Conservation (phyloP, 768 basidiomycete genomes). For the Pleurotus salmoneostramineus region DNA sequence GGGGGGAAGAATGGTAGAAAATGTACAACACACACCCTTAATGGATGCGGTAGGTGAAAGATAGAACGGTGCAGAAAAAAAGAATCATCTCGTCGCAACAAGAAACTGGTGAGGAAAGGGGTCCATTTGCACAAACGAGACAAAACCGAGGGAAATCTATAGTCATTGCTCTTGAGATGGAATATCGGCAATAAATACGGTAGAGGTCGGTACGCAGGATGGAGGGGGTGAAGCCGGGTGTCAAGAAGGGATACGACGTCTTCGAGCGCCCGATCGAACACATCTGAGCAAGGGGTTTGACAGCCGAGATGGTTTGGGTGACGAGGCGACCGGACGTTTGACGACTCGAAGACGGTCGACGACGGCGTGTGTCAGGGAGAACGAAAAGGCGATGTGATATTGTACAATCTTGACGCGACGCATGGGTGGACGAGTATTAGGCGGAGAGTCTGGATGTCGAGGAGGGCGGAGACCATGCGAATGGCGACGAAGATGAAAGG, state of each 20-base stretch:
- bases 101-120: neutral
- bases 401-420: slow-evolving; percentile 3
- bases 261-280: neutral
- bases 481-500: neutral
- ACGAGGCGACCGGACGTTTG: neutral
- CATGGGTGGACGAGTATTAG: neutral
- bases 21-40: slow-evolving; percentile 1
- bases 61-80: neutral
- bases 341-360: neutral
- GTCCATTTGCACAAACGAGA: slow-evolving; percentile 7
- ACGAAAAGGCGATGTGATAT: neutral
- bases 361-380: neutral
- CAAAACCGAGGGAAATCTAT: slow-evolving; percentile 1
- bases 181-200: slow-evolving; percentile 8
- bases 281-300: neutral
- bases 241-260: neutral
- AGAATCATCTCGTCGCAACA: slow-evolving; percentile 8
- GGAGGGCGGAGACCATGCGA: neutral
- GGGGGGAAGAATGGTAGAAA: neutral
- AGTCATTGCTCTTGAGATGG: slow-evolving; percentile 6
- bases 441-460: neutral
- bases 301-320: neutral
- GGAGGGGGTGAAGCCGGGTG: neutral
- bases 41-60: neutral
- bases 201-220: neutral